These are phyloP conservation scores for Synchytrium microbalum DNA, from an alignment of 371 early-diverging fungal genomes.

Conservation along the genomic window DNA sequence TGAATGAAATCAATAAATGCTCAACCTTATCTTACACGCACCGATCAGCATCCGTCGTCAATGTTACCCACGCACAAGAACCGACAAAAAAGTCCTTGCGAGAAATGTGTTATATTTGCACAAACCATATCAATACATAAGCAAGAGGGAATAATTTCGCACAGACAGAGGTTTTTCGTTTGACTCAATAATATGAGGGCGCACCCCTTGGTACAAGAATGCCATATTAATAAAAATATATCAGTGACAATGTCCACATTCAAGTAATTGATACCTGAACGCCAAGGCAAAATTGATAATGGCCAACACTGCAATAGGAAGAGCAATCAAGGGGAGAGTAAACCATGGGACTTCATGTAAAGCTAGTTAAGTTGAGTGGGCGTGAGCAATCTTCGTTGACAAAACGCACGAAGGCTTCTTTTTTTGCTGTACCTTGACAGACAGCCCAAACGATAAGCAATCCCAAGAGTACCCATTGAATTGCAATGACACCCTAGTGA, in stretches of 20 bases:
- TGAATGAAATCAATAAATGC: too few species aligned
- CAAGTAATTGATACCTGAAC: slow-evolving; percentile 2
- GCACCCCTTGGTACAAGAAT: too few species aligned
- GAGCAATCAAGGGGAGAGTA: slow-evolving; percentile 5
- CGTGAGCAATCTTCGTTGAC: too few species aligned
- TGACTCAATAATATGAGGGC: background rate
- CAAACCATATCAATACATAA: too few species aligned
- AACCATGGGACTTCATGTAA: background rate
- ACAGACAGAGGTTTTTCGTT: background rate
- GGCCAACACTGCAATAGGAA: slow-evolving; percentile 7
- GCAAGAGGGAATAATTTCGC: background rate
- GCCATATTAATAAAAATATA: background rate
- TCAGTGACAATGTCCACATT: background rate
- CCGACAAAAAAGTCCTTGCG: background rate
- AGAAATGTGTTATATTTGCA: background rate
- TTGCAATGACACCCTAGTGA: slow-evolving; percentile 2
- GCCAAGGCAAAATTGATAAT: slow-evolving; percentile 17
- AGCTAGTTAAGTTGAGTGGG: background rate
- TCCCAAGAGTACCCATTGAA: slow-evolving; percentile 7
- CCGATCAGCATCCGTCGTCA: too few species aligned
- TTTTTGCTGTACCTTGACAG: background rate
- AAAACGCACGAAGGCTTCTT: background rate
- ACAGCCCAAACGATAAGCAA: slow-evolving; percentile 10
- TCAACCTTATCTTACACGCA: too few species aligned
- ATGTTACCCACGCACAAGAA: too few species aligned